Base-by-base conservation (phyloP, 2,329 filamentous ascomycete species). In the Penicillium verrucosum region DNA sequence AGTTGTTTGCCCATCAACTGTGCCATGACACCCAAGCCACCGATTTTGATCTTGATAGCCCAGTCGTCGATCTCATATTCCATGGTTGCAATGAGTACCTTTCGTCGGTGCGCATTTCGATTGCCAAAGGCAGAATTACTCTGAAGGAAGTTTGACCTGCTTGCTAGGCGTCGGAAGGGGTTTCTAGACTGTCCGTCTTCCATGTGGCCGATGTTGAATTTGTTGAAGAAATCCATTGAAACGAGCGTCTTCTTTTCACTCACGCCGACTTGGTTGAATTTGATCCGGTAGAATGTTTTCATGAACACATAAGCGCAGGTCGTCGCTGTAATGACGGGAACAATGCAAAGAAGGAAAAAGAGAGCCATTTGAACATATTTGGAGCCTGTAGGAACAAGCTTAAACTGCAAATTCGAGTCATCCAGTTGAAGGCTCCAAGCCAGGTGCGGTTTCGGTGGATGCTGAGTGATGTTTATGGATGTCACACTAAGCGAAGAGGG, bases 31-130 rank as follows among this genome's bases (percentile, higher is more conserved):
- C 86, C 86, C 5, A 89, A 77, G 58, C 86, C 86, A 58, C 86
- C 86, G 45, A 89, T 89, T 73, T 89, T 89, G 73, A 89, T 85
- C 71, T 87, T 88, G 73, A 89, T 85, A 4, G 73, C 79, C 83
- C 86, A 88, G 67, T 89, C 86, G 54, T 86, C 83, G 58, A 89
- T 88, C 59, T 88, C 85, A 71, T 89, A 89, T 70, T 89, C 86
- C 83, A 89, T 87, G 7, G 86, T 88, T 12, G 85, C 86, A 51
- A 89, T 86, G 23, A 89, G 78, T 2, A 87, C 82, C 32, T 81
- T 87, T n/a, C 82, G 76, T 43, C 77, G 59, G 36, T 63, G 67
- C 21, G 76, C 70, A n/a, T 63, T 60, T 40, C 65, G 68, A 34
- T 61, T 62, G 30, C 66, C 68, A 48, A 75, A 71, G 1, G 68